Conservation (phyloP, 2,329 filamentous ascomycete species). For the Aspergillus hortae region DNA sequence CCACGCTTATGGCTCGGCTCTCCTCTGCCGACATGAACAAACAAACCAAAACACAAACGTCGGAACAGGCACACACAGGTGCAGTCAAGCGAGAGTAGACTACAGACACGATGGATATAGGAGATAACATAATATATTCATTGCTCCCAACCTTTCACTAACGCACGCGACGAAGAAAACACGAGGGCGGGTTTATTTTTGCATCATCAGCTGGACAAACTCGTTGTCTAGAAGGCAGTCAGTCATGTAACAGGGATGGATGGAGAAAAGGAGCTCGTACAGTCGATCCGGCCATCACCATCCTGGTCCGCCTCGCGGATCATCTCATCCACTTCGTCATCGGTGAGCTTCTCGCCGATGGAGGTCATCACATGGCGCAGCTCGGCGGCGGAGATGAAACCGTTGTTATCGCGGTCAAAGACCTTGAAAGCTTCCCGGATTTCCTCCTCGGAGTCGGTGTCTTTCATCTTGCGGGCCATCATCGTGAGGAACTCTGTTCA, state of each 20-base stretch:
- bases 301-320: slow-evolving; percentile 89
- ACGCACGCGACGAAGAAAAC: slow-evolving; percentile 24
- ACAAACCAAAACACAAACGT: slow-evolving; percentile 10
- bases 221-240: slow-evolving; percentile 67
- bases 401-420: slow-evolving; percentile 88
- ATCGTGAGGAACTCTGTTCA: slow-evolving; percentile 78
- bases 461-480: slow-evolving; percentile 95
- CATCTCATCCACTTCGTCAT: slow-evolving; percentile 91
- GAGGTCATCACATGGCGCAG: slow-evolving; percentile 89
- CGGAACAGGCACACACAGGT: slow-evolving; percentile 13
- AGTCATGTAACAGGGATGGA: background rate
- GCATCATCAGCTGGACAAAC: slow-evolving; percentile 94
- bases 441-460: slow-evolving; percentile 86
- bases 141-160: slow-evolving; percentile 26
- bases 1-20: slow-evolving; percentile 3
- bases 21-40: slow-evolving; percentile 5
- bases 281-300: slow-evolving; percentile 83
- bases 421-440: slow-evolving; percentile 88
- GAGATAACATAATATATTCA: slow-evolving; percentile 19
- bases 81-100: slow-evolving; percentile 22
- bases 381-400: slow-evolving; percentile 85
- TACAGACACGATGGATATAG: slow-evolving; percentile 26
- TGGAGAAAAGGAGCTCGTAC: slow-evolving; percentile 48
- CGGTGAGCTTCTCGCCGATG: slow-evolving; percentile 85
- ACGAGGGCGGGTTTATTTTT: slow-evolving; percentile 62